phyloP scores from a whole-genome alignment of 106 monocot genomes.

The Acorus gramineus region DNA sequence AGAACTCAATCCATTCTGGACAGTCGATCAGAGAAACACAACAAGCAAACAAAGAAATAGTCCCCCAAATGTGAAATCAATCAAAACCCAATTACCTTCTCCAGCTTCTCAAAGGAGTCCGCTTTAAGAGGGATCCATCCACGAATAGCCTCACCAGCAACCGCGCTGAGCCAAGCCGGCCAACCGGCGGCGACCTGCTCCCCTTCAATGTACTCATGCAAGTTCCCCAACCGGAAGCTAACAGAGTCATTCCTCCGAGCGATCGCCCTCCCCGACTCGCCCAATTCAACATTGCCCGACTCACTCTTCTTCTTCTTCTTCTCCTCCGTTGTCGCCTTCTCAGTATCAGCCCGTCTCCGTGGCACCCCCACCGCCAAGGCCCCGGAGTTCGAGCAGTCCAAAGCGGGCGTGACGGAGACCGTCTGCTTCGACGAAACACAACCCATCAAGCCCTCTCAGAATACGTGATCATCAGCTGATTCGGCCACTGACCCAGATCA shows the following conservation, averaged over 20 bases:
- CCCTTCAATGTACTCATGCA: conserved; percentile 47
- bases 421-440: conserved; percentile 52
- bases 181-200: conserved; percentile 83
- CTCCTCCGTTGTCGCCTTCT: neutral
- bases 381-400: conserved; percentile 19
- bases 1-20: too few relatives aligned
- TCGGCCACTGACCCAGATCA: too few relatives aligned
- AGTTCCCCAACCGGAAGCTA: conserved; percentile 43
- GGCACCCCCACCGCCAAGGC: conserved; percentile 13
- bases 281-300: conserved; percentile 9
- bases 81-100: conserved; percentile 54
- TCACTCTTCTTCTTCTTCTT: conserved; percentile 1
- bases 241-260: conserved; percentile 14
- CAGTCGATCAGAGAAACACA: too few relatives aligned
- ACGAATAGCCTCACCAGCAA: conserved; percentile 74
- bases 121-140: conserved; percentile 82
- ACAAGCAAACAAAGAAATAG: neutral
- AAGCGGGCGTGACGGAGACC: conserved; percentile 13
- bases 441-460: conserved; percentile 36
- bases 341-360: conserved; percentile 12
- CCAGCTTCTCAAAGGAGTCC: conserved; percentile 75
- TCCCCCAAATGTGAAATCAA: neutral
- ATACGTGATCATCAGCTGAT: too few relatives aligned
- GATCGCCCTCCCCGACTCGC: conserved; percentile 31
- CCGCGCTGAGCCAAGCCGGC: conserved; percentile 71